Evolutionary conservation across 495 filamentous ascomycete genomes (phyloP).

Genomic region (Paragyromitra xinjiangensis): DNA sequence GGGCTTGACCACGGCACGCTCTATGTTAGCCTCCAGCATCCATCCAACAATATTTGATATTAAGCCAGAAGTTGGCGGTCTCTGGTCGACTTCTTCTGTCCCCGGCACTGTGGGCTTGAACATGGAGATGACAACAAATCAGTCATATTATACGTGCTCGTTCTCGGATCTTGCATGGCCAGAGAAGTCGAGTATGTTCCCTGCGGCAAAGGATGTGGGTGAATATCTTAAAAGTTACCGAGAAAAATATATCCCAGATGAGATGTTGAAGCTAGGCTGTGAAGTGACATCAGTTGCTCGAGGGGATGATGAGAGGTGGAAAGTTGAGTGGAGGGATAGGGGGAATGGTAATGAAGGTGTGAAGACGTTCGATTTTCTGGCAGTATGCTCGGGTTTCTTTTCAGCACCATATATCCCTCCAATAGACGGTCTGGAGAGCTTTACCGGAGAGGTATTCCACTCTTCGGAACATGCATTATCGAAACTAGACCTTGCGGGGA

Average conservation of each 20-base stretch:
- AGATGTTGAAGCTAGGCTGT: conserved; percentile 63
- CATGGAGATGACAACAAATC: conserved; percentile 78
- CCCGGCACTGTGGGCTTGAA: conserved; percentile 65
- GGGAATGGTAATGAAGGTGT: conserved; percentile 43
- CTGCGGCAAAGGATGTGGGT: conserved; percentile 78
- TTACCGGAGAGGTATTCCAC: conserved; percentile 60
- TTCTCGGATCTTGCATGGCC: conserved; percentile 77
- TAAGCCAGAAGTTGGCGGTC: conserved; percentile 71
- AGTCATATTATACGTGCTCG: conserved; percentile 77
- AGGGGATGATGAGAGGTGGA: conserved; percentile 63
- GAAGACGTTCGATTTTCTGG: conserved; percentile 73
- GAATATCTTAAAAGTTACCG: conserved; percentile 73
- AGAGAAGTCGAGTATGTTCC: conserved; percentile 68
- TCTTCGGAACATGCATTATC: conserved; percentile 56
- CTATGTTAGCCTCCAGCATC: conserved; percentile 73
- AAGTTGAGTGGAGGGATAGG: conserved; percentile 61
- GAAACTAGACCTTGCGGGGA: conserved; percentile 57
- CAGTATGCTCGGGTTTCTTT: conserved; percentile 82
- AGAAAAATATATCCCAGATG: conserved; percentile 65
- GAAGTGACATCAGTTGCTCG: conserved; percentile 65
- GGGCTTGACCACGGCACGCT: conserved; percentile 83
- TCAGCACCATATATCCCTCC: conserved; percentile 67
- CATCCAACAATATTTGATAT: conserved; percentile 76
- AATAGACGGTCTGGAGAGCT: conserved; percentile 66
- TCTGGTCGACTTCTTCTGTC: conserved; percentile 69